Conservation (phyloP, 176 grass and related monocot species). For the Paspalum notatum region DNA sequence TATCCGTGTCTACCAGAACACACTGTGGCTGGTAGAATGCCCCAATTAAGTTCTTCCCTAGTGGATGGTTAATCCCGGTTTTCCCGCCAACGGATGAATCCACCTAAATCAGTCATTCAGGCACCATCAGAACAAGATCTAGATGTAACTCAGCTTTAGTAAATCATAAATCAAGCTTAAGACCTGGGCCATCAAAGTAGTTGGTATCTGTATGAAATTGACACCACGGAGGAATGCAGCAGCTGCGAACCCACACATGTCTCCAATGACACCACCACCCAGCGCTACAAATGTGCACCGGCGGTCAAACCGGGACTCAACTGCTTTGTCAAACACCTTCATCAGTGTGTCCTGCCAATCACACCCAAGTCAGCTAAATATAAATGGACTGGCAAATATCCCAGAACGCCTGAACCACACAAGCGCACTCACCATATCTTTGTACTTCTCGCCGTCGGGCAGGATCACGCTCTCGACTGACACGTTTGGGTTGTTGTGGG, state of each 20-base stretch:
- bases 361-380: conserved; percentile 10
- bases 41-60: conserved; percentile 89
- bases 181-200: conserved; percentile 94
- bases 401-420: not conserved
- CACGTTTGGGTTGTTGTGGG: conserved; percentile 63
- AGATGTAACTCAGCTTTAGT: conserved; percentile 4
- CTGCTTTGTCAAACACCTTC: conserved; percentile 93
- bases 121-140: conserved; percentile 11
- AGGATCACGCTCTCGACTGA: conserved; percentile 90
- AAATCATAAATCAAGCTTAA: conserved; percentile 29
- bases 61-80: conserved; percentile 86
- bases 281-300: conserved; percentile 87
- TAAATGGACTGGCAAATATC: not conserved
- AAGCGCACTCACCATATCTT: conserved; percentile 72
- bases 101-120: conserved; percentile 56
- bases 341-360: conserved; percentile 71
- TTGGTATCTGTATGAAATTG: conserved; percentile 99
- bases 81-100: conserved; percentile 98
- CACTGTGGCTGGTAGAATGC: conserved; percentile 92
- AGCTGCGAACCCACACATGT: conserved; percentile 92
- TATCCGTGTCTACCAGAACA: conserved; percentile 86
- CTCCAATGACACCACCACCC: conserved; percentile 90
- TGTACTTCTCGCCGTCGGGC: conserved; percentile 87
- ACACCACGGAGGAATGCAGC: conserved; percentile 85
- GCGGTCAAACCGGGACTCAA: conserved; percentile 70